Base-by-base conservation (phyloP, 179 eudicot species). In the Vitellaria paradoxa region DNA sequence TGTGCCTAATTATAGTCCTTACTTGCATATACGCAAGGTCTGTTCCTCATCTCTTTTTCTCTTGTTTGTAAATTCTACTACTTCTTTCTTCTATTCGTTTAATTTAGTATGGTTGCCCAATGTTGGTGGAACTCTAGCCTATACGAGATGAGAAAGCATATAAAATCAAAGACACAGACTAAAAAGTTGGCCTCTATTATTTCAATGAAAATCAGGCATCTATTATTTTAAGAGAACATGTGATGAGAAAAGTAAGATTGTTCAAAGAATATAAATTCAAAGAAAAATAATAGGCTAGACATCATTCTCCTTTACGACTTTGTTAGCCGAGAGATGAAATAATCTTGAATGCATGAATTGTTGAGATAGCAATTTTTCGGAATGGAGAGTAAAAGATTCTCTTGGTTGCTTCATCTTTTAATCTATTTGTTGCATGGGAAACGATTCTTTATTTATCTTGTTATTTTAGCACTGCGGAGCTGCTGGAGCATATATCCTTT, bases 351-450 rank as follows among this genome's bases (percentile, higher is more conserved):
- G 52, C 65, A 72, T 37, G 75, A 63, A 63, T 63, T n/a, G 18
- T 75, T 5, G 5, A 23, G 37, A 74, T 45, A 74, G 21, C 66
- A 13, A 15, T 42, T 60, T 59, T 73, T 74, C 49, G 49, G 55
- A 47, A 30, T 24, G 30, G 61, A 47, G 68, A 75, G n/a, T 75
- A n/a, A 26, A 49, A 47, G 14, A 24, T 47, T 18, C 4, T 42
- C 26, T 66, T 75, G 17, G 26, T 17, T 64, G 42, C 70, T 26
- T 42, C 26, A 1, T 64, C 40, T 15, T 42, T 40, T 57, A 12
- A 20, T 30, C 6, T 13, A 9, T 13, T 3, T 5, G 37, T 73
- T 59, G 40, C 56, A 26, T 30, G 37, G 37, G 37, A 30, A 30
- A 30, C 37, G 37, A 30, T 30, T 30, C 37, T 30, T 30, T 30